Base-by-base conservation (phyloP, 352 stramenopile genomes). In the Nothophytophthora sp. region DNA sequence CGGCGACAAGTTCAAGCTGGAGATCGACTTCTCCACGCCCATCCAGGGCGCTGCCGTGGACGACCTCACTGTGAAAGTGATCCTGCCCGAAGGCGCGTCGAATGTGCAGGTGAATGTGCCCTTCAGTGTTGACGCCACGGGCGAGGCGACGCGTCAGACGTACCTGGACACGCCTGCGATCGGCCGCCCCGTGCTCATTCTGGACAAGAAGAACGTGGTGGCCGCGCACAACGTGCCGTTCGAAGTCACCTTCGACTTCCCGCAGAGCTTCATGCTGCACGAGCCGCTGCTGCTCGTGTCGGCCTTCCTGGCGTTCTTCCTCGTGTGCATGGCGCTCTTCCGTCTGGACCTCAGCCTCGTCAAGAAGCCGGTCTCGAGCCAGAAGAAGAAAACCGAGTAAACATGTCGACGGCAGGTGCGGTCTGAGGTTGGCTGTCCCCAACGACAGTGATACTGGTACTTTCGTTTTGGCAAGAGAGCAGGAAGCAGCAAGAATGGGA, bases 171-270 rank as follows among this genome's bases (percentile, higher is more conserved):
- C 86, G 43, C 70, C 84, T 15, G 61, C 73, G 1, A 76, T 92
- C 24, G 87, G 87, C 20, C 81, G 87, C 12, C 83, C 81, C 38
- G 87, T 96, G 43, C 44, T 96, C 32, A 75, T 95, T 55, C 50
- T 96, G 37, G 60, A 71, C 50, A 93, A 92, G 66, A 77, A 81
- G 59, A 96, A 96, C 60, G 73, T 96, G 19, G 73, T 96, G 29
- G 73, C 77, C 33, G 60, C 78, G 35, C 86, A 96, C 69, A 95
- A 96, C 52, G 70, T 92, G 57, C 78, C 80, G 18, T 88, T 96
- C 41, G 71, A 88, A 33, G 77, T 96, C 34, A 93, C 87, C 27
- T 96, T 95, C 57, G 82, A 94, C 34, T 96, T 92, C 48, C 67
- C 81, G 34, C 51, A 68, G 60, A 38, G 55, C 27, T 94, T 90